These are phyloP conservation scores for Claviceps purpurea DNA, from an alignment of 2,329 filamentous ascomycete species.

Conservation along the genomic window DNA sequence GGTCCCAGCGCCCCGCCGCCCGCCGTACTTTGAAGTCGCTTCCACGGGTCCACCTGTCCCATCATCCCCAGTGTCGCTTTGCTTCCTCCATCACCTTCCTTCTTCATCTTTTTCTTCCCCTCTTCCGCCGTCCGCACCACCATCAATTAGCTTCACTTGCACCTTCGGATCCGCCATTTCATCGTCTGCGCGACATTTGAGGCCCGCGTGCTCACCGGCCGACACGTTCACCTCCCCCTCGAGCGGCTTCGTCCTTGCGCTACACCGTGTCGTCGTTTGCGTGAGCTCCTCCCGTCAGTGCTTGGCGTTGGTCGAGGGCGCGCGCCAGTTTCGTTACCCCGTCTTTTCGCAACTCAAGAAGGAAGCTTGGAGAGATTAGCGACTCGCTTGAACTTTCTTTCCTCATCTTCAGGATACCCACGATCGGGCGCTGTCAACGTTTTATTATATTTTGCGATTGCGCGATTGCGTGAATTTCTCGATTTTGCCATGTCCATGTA, in stretches of 20 bases:
- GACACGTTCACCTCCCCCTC: not conserved
- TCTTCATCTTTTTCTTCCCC: constrained; percentile 13
- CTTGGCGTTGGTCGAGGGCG: not conserved
- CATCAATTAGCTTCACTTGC: constrained; percentile 7
- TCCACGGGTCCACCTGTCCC: constrained; percentile 12
- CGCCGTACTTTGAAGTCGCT: constrained; percentile 6
- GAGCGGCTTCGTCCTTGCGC: not conserved
- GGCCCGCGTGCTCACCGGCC: not conserved
- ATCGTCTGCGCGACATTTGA: not conserved
- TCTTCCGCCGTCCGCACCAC: constrained; percentile 15
- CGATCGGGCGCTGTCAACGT: not conserved
- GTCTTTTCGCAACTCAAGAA: not conserved
- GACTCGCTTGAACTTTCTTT: not conserved
- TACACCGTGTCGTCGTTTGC: not conserved
- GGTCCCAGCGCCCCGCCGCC: constrained; percentile 5
- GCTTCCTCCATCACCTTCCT: constrained; percentile 14
- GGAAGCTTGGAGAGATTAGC: not conserved
- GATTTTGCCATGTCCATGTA: constrained; percentile 59
- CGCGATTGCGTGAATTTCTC: not conserved
- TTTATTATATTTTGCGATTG: not conserved
- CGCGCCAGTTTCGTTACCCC: not conserved
- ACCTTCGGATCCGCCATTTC: constrained; percentile 7
- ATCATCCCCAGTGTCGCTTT: constrained; percentile 11
- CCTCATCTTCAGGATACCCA: not conserved
- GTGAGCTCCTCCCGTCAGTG: constrained; percentile 1